Conservation (phyloP, 371 early-diverging fungal species). For the Apophysomyces elegans region DNA sequence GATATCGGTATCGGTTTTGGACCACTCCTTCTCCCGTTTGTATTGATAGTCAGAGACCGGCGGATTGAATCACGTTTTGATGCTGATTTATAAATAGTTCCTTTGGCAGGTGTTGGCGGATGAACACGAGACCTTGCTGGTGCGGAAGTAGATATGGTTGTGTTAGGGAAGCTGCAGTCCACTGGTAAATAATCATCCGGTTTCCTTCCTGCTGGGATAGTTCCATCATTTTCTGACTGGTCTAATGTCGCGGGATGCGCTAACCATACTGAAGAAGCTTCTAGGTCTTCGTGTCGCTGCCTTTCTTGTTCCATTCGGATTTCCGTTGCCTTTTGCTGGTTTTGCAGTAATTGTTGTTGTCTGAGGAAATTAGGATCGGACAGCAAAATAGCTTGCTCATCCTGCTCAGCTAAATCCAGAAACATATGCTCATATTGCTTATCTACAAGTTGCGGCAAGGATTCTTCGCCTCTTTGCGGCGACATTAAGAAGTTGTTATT, state of each 20-base stretch:
- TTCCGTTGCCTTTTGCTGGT: slow-evolving; percentile 24
- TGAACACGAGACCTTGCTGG: slow-evolving; percentile 7
- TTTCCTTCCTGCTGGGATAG: background rate
- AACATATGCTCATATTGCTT: slow-evolving; percentile 11
- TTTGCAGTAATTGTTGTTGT: slow-evolving; percentile 35
- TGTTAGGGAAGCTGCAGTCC: background rate
- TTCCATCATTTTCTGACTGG: slow-evolving; percentile 1
- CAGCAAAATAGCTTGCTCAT: slow-evolving; percentile 33
- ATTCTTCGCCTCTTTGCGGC: background rate
- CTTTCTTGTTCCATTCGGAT: slow-evolving; percentile 14
- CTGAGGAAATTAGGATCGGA: slow-evolving; percentile 31
- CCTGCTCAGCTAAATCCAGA: slow-evolving; percentile 18
- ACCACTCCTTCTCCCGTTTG: background rate
- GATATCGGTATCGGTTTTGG: slow-evolving; percentile 5
- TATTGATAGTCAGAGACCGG: background rate
- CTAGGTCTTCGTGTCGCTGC: slow-evolving; percentile 14
- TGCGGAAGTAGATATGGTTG: background rate
- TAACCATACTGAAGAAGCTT: slow-evolving; percentile 17
- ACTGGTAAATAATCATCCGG: slow-evolving; percentile 3
- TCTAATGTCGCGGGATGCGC: slow-evolving; percentile 23
- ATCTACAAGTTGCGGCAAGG: background rate
- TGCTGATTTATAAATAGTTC: background rate
- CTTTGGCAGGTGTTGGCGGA: background rate
- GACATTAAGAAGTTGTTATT: background rate
- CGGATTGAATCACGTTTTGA: background rate